Evolutionary conservation across 2,329 filamentous ascomycete genomes (phyloP).

Genomic region (Neofusicoccum parvum): DNA sequence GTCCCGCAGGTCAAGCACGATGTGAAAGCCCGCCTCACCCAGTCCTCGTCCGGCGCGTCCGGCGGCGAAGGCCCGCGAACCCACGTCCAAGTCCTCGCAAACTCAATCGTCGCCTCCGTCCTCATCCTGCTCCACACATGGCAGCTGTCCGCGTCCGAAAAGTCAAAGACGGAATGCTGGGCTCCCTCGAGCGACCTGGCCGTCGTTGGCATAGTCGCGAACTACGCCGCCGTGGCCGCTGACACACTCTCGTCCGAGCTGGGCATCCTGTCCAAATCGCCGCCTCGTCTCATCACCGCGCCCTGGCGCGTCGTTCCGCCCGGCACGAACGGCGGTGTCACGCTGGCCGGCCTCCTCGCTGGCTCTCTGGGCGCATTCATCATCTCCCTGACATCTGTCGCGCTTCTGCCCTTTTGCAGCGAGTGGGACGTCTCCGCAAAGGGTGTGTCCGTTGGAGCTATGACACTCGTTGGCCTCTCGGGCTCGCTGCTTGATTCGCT

Average conservation of each 20-base stretch:
- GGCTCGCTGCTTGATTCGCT: conserved; percentile 88
- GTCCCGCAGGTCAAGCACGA: conserved; percentile 74
- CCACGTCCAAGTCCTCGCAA: conserved; percentile 87
- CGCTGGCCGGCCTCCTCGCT: conserved; percentile 69
- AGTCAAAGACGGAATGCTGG: conserved; percentile 30
- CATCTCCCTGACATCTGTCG: conserved; percentile 67
- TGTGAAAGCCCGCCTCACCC: conserved; percentile 78
- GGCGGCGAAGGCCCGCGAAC: conserved; percentile 83
- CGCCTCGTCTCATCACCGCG: conserved; percentile 85
- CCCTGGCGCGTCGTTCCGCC: conserved; percentile 77
- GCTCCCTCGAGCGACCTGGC: conserved; percentile 36
- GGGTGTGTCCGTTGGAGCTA: conserved; percentile 48
- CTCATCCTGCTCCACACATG: conserved; percentile 57
- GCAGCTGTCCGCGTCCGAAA: conserved; percentile 34
- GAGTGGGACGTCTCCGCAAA: conserved; percentile 60
- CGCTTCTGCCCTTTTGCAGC: conserved; percentile 70
- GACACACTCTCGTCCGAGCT: conserved; percentile 96
- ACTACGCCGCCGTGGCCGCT: conserved; percentile 88
- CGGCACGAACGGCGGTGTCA: conserved; percentile 94
- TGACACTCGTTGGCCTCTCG: conserved; percentile 73
- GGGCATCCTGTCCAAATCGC: conserved; percentile 77
- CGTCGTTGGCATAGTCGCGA: conserved; percentile 56
- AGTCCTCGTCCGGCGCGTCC: conserved; percentile 70
- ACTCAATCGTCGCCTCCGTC: conserved; percentile 77
- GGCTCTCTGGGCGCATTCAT: conserved; percentile 72